A percentile compares a stretch with the other conserved stretches of the same genome.
These are phyloP conservation scores for Phaeosphaeriaceae sp. DNA, from an alignment of 2,329 filamentous ascomycete genomes.

Conservation along the genomic window DNA sequence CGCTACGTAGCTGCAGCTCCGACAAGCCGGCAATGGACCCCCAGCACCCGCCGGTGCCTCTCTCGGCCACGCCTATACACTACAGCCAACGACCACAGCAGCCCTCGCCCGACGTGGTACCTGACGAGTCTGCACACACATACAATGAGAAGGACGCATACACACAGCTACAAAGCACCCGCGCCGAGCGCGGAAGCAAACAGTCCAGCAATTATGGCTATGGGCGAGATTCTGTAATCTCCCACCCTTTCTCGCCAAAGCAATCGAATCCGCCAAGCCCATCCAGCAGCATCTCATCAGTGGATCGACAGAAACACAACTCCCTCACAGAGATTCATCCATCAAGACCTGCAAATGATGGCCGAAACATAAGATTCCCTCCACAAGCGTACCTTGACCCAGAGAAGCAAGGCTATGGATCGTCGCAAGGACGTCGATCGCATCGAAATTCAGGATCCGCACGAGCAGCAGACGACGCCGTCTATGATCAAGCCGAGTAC, in stretches of 20 bases:
- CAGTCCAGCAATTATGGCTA: conserved; percentile 23
- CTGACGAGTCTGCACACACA: conserved; percentile 21
- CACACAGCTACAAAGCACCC: conserved; percentile 19
- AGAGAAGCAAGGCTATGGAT: conserved; percentile 36
- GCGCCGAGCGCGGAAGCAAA: conserved; percentile 29
- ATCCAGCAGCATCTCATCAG: conserved; percentile 41
- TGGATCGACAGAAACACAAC: conserved; percentile 18
- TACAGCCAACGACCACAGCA: conserved; percentile 16
- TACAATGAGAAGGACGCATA: conserved; percentile 37
- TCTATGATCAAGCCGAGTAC: conserved; percentile 47
- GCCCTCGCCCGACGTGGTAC: conserved; percentile 11
- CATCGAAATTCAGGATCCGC: conserved; percentile 28
- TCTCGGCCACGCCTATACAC: conserved; percentile 31
- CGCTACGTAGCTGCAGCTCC: conserved; percentile 26
- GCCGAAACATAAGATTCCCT: conserved; percentile 23
- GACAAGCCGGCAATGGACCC: conserved; percentile 40
- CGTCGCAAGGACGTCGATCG: conserved; percentile 25
- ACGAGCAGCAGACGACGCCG: conserved; percentile 26
- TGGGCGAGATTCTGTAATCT: conserved; percentile 48
- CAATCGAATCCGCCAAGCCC: conserved; percentile 43
- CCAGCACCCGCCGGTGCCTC: conserved; percentile 38
- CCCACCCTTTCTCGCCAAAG: conserved; percentile 45
- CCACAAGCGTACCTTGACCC: conserved; percentile 41
- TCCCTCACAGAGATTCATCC: conserved; percentile 24
- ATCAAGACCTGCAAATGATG: conserved; percentile 10